phyloP scores from a whole-genome alignment of 2,329 filamentous ascomycete genomes.

The Aspergillus aculeatus region DNA sequence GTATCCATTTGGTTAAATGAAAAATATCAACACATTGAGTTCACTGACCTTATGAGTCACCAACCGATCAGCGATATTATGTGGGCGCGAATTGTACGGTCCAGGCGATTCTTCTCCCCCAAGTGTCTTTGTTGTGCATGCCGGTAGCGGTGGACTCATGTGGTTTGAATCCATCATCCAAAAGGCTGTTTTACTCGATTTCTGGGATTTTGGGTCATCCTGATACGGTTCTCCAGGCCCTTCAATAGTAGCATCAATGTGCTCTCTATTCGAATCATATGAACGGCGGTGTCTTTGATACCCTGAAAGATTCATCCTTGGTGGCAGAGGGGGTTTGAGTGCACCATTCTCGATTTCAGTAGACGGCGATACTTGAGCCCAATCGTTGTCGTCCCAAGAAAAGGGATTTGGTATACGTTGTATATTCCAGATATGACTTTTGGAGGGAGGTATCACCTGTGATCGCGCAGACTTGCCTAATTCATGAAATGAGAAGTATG shows the following conservation, averaged over 20 bases:
- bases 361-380: conserved; percentile 54
- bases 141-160: not conserved
- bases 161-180: not conserved
- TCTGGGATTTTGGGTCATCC: not conserved
- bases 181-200: not conserved
- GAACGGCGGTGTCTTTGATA: not conserved
- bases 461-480: conserved; percentile 72
- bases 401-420: conserved; percentile 80
- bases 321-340: conserved; percentile 27
- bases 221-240: not conserved
- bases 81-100: not conserved
- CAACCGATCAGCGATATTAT: not conserved
- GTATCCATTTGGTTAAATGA: not conserved
- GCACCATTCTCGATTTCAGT: not conserved
- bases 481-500: conserved; percentile 10
- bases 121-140: not conserved
- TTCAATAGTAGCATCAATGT: not conserved
- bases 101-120: not conserved
- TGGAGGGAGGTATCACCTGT: conserved; percentile 64
- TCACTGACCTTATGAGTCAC: not conserved
- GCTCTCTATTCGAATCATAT: not conserved
- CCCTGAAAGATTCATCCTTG: conserved; percentile 6
- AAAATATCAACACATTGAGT: not conserved
- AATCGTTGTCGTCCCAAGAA: conserved; percentile 72
- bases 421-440: conserved; percentile 67